These are phyloP conservation scores for Anthracocystis panici-leucophaei DNA, from an alignment of 1,284 basidiomycete species.

Conservation along the genomic window DNA sequence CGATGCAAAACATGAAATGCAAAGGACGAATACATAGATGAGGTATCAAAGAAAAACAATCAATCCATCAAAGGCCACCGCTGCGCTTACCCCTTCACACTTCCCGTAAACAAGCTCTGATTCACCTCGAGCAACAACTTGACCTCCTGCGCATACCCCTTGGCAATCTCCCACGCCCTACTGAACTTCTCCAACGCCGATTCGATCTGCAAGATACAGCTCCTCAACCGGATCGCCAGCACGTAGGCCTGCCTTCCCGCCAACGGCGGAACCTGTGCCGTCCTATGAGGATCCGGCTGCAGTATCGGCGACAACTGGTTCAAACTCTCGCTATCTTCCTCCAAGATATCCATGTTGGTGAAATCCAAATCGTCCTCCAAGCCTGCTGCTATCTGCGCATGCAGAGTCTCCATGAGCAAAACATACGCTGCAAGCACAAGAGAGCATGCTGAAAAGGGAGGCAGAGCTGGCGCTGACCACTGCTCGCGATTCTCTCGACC, in stretches of 20 bases:
- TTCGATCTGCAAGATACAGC: constrained; percentile 48
- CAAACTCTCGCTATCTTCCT: constrained; percentile 23
- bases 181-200: constrained; percentile 43
- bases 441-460: constrained; percentile 60
- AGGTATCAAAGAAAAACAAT: neutral
- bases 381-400: constrained; percentile 49
- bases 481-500: constrained; percentile 42
- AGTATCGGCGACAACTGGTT: constrained; percentile 40
- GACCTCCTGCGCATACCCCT: constrained; percentile 48
- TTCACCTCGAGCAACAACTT: constrained; percentile 47
- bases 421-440: constrained; percentile 59
- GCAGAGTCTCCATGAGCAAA: constrained; percentile 58
- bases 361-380: constrained; percentile 37
- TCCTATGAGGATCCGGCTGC: constrained; percentile 32
- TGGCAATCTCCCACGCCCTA: constrained; percentile 52
- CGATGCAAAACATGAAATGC: too few relatives aligned
- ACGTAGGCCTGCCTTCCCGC: constrained; percentile 32
- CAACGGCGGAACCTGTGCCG: constrained; percentile 21
- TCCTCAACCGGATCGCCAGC: constrained; percentile 35
- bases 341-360: constrained; percentile 19
- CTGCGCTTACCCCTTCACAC: constrained; percentile 9
- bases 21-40: too few relatives aligned
- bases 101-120: constrained; percentile 35
- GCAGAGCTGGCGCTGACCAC: constrained; percentile 53
- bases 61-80: neutral